A percentile compares a stretch with the other conserved stretches of the same genome.
Evolutionary conservation across 2,329 filamentous ascomycete genomes (phyloP).

Genomic region (Didymosphaeria variabile): DNA sequence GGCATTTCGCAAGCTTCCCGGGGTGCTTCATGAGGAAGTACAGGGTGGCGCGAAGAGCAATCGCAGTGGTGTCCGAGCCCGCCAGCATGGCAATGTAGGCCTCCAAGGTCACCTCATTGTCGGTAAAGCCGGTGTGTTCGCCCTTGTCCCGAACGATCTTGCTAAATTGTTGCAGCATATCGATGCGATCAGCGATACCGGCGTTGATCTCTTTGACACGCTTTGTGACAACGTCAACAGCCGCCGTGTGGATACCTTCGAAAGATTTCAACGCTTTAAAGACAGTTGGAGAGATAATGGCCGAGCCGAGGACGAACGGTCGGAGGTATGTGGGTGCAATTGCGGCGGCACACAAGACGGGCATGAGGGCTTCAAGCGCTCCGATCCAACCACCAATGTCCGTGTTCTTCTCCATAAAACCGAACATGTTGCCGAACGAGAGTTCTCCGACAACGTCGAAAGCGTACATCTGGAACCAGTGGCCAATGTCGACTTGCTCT

Average conservation of each 20-base stretch:
- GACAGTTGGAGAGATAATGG: slow-evolving; percentile 30
- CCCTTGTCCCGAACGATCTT: slow-evolving; percentile 40
- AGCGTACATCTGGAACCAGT: slow-evolving; percentile 38
- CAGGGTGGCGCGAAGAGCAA: slow-evolving; percentile 43
- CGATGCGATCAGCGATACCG: slow-evolving; percentile 17
- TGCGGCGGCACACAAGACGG: slow-evolving; percentile 37
- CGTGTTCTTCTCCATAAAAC: slow-evolving; percentile 51
- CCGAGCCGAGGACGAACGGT: slow-evolving; percentile 34
- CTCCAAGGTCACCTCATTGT: slow-evolving; percentile 41
- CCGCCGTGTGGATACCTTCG: slow-evolving; percentile 34
- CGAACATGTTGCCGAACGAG: slow-evolving; percentile 53
- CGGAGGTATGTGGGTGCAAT: slow-evolving; percentile 42
- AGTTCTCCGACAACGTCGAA: slow-evolving; percentile 55
- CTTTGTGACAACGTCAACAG: slow-evolving; percentile 31
- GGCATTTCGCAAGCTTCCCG: slow-evolving; percentile 27
- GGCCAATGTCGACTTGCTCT: slow-evolving; percentile 33
- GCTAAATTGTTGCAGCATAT: slow-evolving; percentile 27
- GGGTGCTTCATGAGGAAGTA: slow-evolving; percentile 52
- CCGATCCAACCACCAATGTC: slow-evolving; percentile 53
- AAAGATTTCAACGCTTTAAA: slow-evolving; percentile 39
- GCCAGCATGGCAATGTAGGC: slow-evolving; percentile 43
- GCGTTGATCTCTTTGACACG: slow-evolving; percentile 14
- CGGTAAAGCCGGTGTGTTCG: slow-evolving; percentile 40
- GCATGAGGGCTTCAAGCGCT: slow-evolving; percentile 48
- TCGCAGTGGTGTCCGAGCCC: slow-evolving; percentile 49